These are phyloP conservation scores for Epichloe sibirici DNA, from an alignment of 2,329 filamentous ascomycete genomes.

Conservation along the genomic window DNA sequence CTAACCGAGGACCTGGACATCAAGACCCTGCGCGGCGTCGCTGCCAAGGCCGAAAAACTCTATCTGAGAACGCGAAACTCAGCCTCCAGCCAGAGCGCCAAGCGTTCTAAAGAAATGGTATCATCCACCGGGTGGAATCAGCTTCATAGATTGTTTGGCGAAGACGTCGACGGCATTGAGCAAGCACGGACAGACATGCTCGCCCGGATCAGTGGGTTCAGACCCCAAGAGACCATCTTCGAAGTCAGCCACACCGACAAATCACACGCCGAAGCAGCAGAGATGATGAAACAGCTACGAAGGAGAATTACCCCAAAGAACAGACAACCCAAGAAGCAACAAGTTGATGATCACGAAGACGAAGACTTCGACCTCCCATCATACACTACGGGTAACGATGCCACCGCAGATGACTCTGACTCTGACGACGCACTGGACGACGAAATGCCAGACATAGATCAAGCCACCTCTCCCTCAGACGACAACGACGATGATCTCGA, in stretches of 20 bases:
- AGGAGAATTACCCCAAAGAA: slow-evolving; percentile 53
- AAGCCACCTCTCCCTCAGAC: slow-evolving; percentile 12
- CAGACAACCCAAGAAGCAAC: slow-evolving; percentile 28
- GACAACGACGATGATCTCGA: slow-evolving; percentile 55
- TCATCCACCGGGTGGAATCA: slow-evolving; percentile 57
- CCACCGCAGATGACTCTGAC: slow-evolving; percentile 14
- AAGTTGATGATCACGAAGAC: slow-evolving; percentile 18
- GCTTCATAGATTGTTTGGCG: slow-evolving; percentile 69
- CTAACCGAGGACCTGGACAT: slow-evolving; percentile 68
- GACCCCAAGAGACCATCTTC: slow-evolving; percentile 91
- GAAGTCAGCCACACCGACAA: slow-evolving; percentile 72
- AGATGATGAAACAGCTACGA: slow-evolving; percentile 62
- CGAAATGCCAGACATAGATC: slow-evolving; percentile 6
- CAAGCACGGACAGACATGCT: slow-evolving; percentile 75
- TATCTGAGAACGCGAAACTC: slow-evolving; percentile 85
- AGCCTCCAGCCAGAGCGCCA: slow-evolving; percentile 81
- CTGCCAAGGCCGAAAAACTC: slow-evolving; percentile 80
- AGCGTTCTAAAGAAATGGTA: slow-evolving; percentile 69
- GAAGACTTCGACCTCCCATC: slow-evolving; percentile 15
- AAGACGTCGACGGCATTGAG: slow-evolving; percentile 52
- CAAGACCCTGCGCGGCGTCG: slow-evolving; percentile 55
- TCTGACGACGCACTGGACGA: slow-evolving; percentile 7
- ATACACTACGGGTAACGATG: neutral
- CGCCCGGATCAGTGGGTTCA: slow-evolving; percentile 75
- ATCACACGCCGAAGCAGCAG: slow-evolving; percentile 51